Evolutionary conservation across 208 protist species (phyloP), one percentile per base, ranked within the genome.

Genomic region (Trypanosoma caninum): DNA sequence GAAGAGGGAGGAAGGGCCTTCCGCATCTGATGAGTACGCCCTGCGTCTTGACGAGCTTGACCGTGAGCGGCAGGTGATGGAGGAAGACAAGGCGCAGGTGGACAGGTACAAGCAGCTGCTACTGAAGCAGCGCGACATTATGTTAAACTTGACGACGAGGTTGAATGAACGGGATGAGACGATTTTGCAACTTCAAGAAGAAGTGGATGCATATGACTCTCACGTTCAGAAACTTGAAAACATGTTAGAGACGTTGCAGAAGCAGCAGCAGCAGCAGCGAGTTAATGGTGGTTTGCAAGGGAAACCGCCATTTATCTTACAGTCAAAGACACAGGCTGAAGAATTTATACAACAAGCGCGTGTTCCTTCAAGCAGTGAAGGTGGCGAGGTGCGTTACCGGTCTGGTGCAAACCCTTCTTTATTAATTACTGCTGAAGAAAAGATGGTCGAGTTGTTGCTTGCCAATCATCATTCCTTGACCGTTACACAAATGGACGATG

Each of bases 121-220:
- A 45, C 65, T 98, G 42, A 98, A 98, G 78, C 97, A 98, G 76
- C 81, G 96, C 11, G 96, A 98, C 66, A 97, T 98, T 59, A 98
- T 98, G 94, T 80, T 98, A 42, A 84, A 81, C 50, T 77, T 98
- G 35, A 97, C 94, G 10, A 78, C 79, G 11, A 76, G 94, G 11
- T 71, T 98, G 2, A 96, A 96, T 61, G 93, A 98, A 65, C 72
- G 94, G 20, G 96, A 98, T 57, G 88, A 97, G 69, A 84, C 83
- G 11, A 95, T 97, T 25, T 55, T 94, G 44, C 65, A 78, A 22
- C 60, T 97, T 48, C 85, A 97, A 47, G 84, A 94, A 44, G 90
- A 96, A 59, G 41, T 96, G 14, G 86, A 94, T 53, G 84, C 86
- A 0, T 94, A 93, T 67, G 85, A 94, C 48, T 68, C 66, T 14